These are phyloP conservation scores for Suillus tomentosus DNA, from an alignment of 768 basidiomycete species.

Conservation along the genomic window DNA sequence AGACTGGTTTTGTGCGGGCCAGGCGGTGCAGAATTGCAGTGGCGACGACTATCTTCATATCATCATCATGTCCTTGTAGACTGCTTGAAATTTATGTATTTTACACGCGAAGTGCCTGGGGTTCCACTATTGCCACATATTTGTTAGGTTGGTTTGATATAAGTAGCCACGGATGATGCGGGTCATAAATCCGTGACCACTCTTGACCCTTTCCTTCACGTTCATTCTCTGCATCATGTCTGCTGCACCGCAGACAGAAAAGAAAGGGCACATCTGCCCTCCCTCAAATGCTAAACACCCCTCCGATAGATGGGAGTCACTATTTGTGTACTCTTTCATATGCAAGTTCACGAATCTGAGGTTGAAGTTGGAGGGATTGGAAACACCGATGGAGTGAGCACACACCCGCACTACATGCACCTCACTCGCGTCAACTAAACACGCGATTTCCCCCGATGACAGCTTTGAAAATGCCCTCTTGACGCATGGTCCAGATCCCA, in stretches of 20 bases:
- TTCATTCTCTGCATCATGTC: slow-evolving; percentile 38
- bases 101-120: slow-evolving; percentile 26
- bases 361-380: slow-evolving; percentile 75
- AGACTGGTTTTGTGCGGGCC: slow-evolving; percentile 8
- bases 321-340: slow-evolving; percentile 86
- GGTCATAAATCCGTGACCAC: slow-evolving; percentile 35
- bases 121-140: slow-evolving; percentile 36
- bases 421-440: slow-evolving; percentile 27
- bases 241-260: slow-evolving; percentile 38
- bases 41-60: slow-evolving; percentile 17
- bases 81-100: slow-evolving; percentile 25
- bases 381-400: slow-evolving; percentile 83
- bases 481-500: slow-evolving; percentile 67
- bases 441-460: slow-evolving; percentile 34
- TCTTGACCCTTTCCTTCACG: slow-evolving; percentile 40
- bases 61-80: slow-evolving; percentile 25
- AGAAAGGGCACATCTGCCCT: slow-evolving; percentile 55
- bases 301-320: slow-evolving; percentile 81
- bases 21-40: slow-evolving; percentile 13
- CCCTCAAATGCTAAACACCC: slow-evolving; percentile 71
- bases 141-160: slow-evolving; percentile 37
- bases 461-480: slow-evolving; percentile 83
- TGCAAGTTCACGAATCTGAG: slow-evolving; percentile 78
- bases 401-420: slow-evolving; percentile 22
- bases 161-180: slow-evolving; percentile 38